Evolutionary conservation across 257 asterid species (phyloP), one percentile per base, ranked within the genome.

Genomic region (Rubia yunnanensis): DNA sequence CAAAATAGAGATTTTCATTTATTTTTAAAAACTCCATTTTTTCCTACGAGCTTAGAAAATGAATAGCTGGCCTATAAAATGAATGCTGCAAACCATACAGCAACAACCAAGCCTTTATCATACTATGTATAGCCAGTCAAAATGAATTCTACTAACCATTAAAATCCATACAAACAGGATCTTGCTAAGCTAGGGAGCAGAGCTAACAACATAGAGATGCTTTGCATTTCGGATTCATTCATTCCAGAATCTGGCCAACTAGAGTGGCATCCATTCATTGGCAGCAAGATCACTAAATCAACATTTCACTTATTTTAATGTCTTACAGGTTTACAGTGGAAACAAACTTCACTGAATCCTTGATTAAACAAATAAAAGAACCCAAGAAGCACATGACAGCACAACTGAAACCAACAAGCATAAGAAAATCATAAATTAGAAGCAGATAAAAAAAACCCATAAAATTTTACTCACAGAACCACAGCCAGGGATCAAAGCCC

Each of bases 401-500:
- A n/a, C 53, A 10, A 55, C 17, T 5, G 61, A 17, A 6, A 5
- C 41, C 66, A 35, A 60, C 48, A 60, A 60, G 65, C 6, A 5
- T 18, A 34, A 5, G 50, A 48, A 32, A 34, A 26, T 10, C 26
- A 36, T 3, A 35, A 57, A n/a, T 36, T 13, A 70, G 13, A 39
- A 26, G 32, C n/a, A 28, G 30, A 18, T n/a, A n/a, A 22, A 28
- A 53, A 1, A 53, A 26, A 57, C 13, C 5, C 63, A 5, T 7
- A 28, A 8, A 8, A 57, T 27, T 4, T 27, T 18, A 77, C 96
- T 77, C 69, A 91, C 97, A 73, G 81, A 70, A 69, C 97, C 97
- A 74, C 97, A 91, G 27, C 97, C 97, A 75, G 97, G 97, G 71
- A 91, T 39, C 77, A 91, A 79, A 65, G 85, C 91, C 76, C 85